Conservation (phyloP, 1,284 basidiomycete genomes). For the Lentinula novae-zelandiae region DNA sequence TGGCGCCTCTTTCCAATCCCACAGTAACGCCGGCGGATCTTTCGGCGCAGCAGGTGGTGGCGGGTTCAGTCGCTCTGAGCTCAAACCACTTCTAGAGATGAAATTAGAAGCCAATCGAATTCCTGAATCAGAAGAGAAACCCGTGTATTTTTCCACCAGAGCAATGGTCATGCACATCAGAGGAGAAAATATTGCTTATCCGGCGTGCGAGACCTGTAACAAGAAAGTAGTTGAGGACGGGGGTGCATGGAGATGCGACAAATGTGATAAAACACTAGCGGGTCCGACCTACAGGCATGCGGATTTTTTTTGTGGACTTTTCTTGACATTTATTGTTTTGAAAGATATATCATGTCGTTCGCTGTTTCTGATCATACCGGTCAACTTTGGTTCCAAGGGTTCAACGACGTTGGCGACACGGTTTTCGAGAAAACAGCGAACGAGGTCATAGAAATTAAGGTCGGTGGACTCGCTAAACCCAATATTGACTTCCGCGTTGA, state of each 20-base stretch:
- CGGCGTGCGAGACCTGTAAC: conserved; percentile 87
- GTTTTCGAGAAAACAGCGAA: conserved; percentile 83
- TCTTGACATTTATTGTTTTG: background rate
- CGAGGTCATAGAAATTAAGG: conserved; percentile 74
- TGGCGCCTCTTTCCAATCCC: conserved; percentile 64
- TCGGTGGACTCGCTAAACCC: conserved; percentile 23
- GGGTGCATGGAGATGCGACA: conserved; percentile 88
- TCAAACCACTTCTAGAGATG: conserved; percentile 83
- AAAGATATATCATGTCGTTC: conserved; percentile 86
- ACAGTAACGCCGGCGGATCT: conserved; percentile 45
- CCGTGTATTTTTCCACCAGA: conserved; percentile 79
- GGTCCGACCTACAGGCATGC: conserved; percentile 79
- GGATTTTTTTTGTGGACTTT: background rate
- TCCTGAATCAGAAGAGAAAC: conserved; percentile 34
- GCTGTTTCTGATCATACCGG: conserved; percentile 88
- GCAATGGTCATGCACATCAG: conserved; percentile 92
- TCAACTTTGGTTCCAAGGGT: conserved; percentile 91
- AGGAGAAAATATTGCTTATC: conserved; percentile 83
- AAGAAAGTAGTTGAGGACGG: conserved; percentile 85
- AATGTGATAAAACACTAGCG: conserved; percentile 77
- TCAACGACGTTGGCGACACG: conserved; percentile 87
- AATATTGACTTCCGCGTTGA: background rate
- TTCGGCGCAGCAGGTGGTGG: conserved; percentile 33
- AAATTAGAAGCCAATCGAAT: conserved; percentile 75
- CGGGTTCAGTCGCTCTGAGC: conserved; percentile 64